Evolutionary conservation across 306 rosid species (phyloP), one percentile per base, ranked within the genome.

Genomic region (Dalbergia oliveri): DNA sequence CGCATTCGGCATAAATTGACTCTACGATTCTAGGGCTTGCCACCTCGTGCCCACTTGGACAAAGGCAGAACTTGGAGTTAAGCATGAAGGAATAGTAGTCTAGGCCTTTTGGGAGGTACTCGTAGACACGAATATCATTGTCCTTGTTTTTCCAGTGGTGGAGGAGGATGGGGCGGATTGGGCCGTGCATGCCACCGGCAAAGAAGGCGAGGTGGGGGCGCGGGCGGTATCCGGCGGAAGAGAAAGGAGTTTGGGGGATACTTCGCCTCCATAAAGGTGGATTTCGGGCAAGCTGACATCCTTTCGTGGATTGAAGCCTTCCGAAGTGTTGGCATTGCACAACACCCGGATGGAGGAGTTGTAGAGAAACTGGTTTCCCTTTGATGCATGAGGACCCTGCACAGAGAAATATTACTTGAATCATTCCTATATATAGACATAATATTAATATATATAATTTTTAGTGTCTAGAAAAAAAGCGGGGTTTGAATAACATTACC

Each of bases 11-110:
- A 50, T 91, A 91, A 75, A 94, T 88, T 74, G 97, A 88, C 87
- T 94, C 97, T 23, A 87, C 94, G 7, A 94, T 82, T 78, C 98
- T 90, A 0, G 97, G 98, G 81, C 97, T 94, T 19, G 97, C 97
- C 78, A 92, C 97, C 76, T 94, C 98, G 54, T 82, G 72, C 53
- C 97, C 97, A 50, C 97, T 94, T 1, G 98, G 98, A 71, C 97
- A 94, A 4, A 94, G 85, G 45, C 94, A 92, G 34, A 88, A 94
- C 88, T 84, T 94, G 72, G 98, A 92, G 45, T 71, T 18, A 3
- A 94, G 88, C 97, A 94, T 87, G 39, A 86, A 84, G 61, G 96
- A 85, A 79, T 89, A 75, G 76, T 94, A 94, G 83, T 89, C 90
- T 0, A 75, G 19, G 62, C 64, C 43, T 79, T 84, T 80, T 3